phyloP scores from a whole-genome alignment of 1,284 basidiomycete species.

The Filobasidium uniguttulatum region DNA sequence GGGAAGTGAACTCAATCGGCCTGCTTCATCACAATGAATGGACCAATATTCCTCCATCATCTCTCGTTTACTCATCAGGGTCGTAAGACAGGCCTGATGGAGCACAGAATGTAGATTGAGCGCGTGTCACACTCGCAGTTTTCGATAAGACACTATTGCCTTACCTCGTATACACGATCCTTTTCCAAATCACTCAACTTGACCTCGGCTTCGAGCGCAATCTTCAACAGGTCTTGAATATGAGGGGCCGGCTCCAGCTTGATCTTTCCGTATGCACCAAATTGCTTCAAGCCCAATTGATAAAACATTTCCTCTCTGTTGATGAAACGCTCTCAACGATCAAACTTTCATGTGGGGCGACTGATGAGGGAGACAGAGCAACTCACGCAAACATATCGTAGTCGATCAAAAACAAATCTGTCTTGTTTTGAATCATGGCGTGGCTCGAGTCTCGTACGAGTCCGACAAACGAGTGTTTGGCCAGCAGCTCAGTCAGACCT shows the following conservation, averaged over 20 bases:
- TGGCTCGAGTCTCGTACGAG: conserved; percentile 67
- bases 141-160: too few relatives aligned
- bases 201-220: conserved; percentile 62
- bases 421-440: conserved; percentile 75
- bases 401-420: conserved; percentile 77
- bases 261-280: conserved; percentile 64
- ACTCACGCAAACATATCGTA: conserved; percentile 66
- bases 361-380: conserved; percentile 7
- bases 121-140: too few relatives aligned
- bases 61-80: conserved; percentile 42
- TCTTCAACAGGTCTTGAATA: conserved; percentile 53
- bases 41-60: conserved; percentile 94
- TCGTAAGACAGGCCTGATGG: too few relatives aligned
- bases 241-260: conserved; percentile 69
- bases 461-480: conserved; percentile 83
- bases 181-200: too few relatives aligned
- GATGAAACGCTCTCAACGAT: not conserved
- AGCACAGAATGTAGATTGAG: too few relatives aligned
- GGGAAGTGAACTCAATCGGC: conserved; percentile 60
- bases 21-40: conserved; percentile 51
- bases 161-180: too few relatives aligned
- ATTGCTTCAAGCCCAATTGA: conserved; percentile 82
- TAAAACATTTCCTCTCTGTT: conserved; percentile 85
- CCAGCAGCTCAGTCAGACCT: conserved; percentile 72
- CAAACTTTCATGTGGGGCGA: not conserved